Evolutionary conservation across 305 asterid species (phyloP).

Genomic region (Rubia occidens): DNA sequence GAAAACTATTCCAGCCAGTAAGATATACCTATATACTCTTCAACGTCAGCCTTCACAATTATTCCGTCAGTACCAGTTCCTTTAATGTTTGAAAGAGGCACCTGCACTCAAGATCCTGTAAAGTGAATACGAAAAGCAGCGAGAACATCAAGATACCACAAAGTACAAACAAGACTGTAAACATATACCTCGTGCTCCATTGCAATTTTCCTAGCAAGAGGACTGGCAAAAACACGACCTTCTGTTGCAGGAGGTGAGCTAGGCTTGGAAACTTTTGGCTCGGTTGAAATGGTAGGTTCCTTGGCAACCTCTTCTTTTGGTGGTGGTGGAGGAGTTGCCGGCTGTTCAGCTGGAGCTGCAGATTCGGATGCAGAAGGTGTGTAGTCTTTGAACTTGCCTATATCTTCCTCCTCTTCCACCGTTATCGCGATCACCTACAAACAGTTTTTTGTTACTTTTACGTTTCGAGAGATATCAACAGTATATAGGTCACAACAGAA

Average conservation of each 20-base stretch:
- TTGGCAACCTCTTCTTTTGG: constrained; percentile 51
- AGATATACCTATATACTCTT: constrained; percentile 73
- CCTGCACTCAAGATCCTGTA: constrained; percentile 35
- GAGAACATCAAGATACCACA: neutral
- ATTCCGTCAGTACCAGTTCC: constrained; percentile 96
- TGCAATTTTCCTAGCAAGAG: constrained; percentile 83
- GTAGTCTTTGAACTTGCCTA: constrained; percentile 71
- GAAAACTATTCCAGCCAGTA: neutral
- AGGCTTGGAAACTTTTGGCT: constrained; percentile 54
- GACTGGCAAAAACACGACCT: constrained; percentile 89
- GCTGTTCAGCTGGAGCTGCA: constrained; percentile 48
- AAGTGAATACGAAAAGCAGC: constrained; percentile 4
- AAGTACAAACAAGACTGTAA: constrained; percentile 1
- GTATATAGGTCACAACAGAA: constrained; percentile 9
- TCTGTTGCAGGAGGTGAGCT: constrained; percentile 44
- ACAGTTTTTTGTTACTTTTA: constrained; percentile 15
- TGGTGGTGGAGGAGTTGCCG: constrained; percentile 58
- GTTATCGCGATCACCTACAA: constrained; percentile 68
- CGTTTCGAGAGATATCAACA: constrained; percentile 11
- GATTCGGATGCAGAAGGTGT: constrained; percentile 58
- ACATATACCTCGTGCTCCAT: constrained; percentile 64
- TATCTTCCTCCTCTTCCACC: constrained; percentile 82
- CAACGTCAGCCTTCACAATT: constrained; percentile 89
- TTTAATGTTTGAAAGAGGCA: constrained; percentile 62
- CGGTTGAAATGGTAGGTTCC: constrained; percentile 48